Conservation (phyloP, 1,284 basidiomycete species). For the Sphagnurus paluster region DNA sequence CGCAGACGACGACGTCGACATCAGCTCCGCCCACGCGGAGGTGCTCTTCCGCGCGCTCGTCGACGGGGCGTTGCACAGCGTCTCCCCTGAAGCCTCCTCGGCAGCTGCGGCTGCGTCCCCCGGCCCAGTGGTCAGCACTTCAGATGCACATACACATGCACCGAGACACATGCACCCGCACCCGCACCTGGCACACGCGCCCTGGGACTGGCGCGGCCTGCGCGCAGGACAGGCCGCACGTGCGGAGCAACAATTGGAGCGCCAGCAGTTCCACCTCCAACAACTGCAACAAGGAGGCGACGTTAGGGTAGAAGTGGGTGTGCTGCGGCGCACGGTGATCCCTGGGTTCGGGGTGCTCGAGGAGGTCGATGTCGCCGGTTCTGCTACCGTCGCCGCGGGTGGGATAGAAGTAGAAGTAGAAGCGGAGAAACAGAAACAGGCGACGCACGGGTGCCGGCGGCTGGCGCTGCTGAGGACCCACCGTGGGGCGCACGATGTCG, state of each 20-base stretch:
- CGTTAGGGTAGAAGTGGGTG: too few relatives aligned
- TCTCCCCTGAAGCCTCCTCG: neutral
- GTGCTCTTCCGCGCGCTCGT: slow-evolving; percentile 69
- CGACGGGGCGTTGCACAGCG: slow-evolving; percentile 50
- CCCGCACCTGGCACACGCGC: too few relatives aligned
- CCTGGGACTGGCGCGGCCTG: slow-evolving; percentile 32
- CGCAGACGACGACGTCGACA: slow-evolving; percentile 76
- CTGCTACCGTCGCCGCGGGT: too few relatives aligned
- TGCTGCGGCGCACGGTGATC: slow-evolving; percentile 45
- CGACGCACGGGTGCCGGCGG: too few relatives aligned
- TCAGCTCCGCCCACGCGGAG: slow-evolving; percentile 72
- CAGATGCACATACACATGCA: too few relatives aligned
- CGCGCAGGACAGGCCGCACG: slow-evolving; percentile 28
- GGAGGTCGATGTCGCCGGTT: too few relatives aligned
- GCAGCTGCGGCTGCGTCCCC: neutral
- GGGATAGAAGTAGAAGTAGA: slow-evolving; percentile 40
- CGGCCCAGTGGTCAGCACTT: too few relatives aligned
- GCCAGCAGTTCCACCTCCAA: too few relatives aligned
- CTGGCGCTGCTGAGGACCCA: slow-evolving; percentile 59
- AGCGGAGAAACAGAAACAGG: too few relatives aligned
- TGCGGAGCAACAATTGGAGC: slow-evolving; percentile 31
- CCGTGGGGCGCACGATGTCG: slow-evolving; percentile 66
- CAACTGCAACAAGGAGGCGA: too few relatives aligned
- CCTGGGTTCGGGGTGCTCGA: slow-evolving; percentile 57
- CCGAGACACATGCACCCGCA: too few relatives aligned